A percentile compares a stretch with the other conserved stretches of the same genome.
Conservation (phyloP, 2,329 filamentous ascomycete genomes). For the Arthrobotrys entomopaga region DNA sequence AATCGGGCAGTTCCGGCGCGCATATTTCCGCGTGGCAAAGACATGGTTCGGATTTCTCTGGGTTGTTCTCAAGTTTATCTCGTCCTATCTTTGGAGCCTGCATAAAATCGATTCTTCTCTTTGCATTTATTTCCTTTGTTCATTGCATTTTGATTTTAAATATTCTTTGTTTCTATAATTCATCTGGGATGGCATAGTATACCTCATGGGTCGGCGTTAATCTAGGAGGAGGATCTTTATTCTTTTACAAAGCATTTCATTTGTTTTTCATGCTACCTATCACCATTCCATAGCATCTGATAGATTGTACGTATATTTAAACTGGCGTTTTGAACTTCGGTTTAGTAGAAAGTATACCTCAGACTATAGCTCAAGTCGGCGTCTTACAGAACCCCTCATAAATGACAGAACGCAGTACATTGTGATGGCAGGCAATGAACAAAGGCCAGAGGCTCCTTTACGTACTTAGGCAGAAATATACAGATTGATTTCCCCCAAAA, state of each 20-base stretch:
- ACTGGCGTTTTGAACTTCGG: too few relatives aligned
- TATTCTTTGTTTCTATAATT: constrained; percentile 1
- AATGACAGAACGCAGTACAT: too few relatives aligned
- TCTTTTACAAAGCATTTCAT: constrained; percentile 1
- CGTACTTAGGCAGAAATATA: too few relatives aligned
- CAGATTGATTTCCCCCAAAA: too few relatives aligned
- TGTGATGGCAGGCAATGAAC: too few relatives aligned
- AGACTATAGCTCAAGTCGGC: too few relatives aligned
- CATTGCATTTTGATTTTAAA: background rate
- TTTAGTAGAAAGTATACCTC: too few relatives aligned
- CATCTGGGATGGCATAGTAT: constrained; percentile 2
- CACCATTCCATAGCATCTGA: too few relatives aligned
- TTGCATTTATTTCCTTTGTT: background rate
- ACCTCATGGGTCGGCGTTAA: constrained; percentile 38
- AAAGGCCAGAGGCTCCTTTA: too few relatives aligned
- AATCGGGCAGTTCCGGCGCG: constrained; percentile 42
- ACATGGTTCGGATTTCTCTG: constrained; percentile 6
- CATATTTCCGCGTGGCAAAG: constrained; percentile 11
- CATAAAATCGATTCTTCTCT: background rate
- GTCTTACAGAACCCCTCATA: too few relatives aligned
- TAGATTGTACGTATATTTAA: too few relatives aligned
- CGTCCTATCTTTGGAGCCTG: background rate
- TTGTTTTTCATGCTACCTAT: background rate
- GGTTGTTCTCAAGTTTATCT: constrained; percentile 44
- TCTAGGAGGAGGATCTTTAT: background rate